Base-by-base conservation (phyloP, 2,329 filamentous ascomycete genomes). In the Didymella arachidicola region DNA sequence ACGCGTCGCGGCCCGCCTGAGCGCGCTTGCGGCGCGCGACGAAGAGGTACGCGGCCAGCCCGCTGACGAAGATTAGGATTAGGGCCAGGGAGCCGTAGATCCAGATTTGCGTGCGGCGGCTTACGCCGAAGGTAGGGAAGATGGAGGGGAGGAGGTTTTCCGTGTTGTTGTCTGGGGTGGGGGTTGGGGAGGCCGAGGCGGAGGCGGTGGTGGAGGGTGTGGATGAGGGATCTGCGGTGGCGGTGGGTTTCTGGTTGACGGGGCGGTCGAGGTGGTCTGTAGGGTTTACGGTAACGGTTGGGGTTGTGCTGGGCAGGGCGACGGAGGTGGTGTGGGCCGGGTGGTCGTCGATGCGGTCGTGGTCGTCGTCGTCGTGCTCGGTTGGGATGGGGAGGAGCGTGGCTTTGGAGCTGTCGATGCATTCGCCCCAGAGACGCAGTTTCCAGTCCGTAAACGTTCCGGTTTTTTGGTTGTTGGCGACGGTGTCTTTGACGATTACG, bases 381-480 rank as follows among this genome's bases (percentile, higher is more conserved):
- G 85, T 87, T 0, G 95, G 95, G 81, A 97, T 86, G 7, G 95
- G 94, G 16, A 96, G 86, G 4, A 90, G 82, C 7, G 79, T 84
- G 51, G 93, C 89, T 73, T 90, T 91, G 48, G 84, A 81, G 34
- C 87, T 84, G 72, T 98, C 91, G 66, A 92, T 91, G 59, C 86
- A 84, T 77, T 97, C 93, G 61, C 95, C 95, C 92, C 93, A 99
- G 3, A 99, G 85, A 74, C 94, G 96, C 58, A 99, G 82, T 70
- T 91, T 91, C 92, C 93, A 99, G 79, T 99, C 94, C 45, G 88
- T 84, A 70, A 98, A 96, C 10, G 82, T 88, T 64, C 95, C 95
- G 6, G 81, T 87, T 76, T 89, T 81, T 5, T 89, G 84, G 73
- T 99, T 97, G 59, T 89, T 84, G 26, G 66, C 47, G 18, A 86